Conservation (phyloP, 2,329 filamentous ascomycete genomes). For the Aspergillus texensis region DNA sequence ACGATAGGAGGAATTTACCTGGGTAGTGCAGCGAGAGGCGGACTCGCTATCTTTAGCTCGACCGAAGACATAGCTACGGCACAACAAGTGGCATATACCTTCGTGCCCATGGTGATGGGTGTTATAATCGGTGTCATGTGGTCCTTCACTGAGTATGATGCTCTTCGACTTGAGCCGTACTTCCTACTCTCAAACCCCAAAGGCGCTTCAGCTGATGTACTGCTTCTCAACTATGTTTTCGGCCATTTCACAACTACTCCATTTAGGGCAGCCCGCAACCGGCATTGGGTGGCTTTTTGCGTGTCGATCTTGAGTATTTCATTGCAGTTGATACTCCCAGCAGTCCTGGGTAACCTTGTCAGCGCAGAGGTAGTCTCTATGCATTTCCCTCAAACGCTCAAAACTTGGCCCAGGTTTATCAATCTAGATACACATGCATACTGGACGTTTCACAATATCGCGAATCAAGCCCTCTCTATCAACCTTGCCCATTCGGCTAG, state of each 20-base stretch:
- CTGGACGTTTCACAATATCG: not conserved
- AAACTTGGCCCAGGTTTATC: slow-evolving; percentile 9
- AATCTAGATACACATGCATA: slow-evolving; percentile 2
- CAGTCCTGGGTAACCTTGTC: slow-evolving; percentile 6
- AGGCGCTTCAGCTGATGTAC: slow-evolving; percentile 8
- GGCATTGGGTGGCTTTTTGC: slow-evolving; percentile 10
- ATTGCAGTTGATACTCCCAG: slow-evolving; percentile 8
- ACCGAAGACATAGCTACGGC: slow-evolving; percentile 5
- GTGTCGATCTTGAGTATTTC: slow-evolving; percentile 11
- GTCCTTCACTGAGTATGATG: slow-evolving; percentile 12
- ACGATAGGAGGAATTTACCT: slow-evolving; percentile 5
- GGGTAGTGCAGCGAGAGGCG: slow-evolving; percentile 7
- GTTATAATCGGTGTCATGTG: slow-evolving; percentile 9
- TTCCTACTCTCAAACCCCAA: slow-evolving; percentile 10
- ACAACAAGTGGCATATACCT: slow-evolving; percentile 9
- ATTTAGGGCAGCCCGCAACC: slow-evolving; percentile 7
- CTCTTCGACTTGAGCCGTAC: slow-evolving; percentile 13
- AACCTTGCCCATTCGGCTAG: not conserved
- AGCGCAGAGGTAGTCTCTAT: slow-evolving; percentile 9
- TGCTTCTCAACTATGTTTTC: slow-evolving; percentile 13
- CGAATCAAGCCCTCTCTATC: not conserved
- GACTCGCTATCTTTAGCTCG: slow-evolving; percentile 6
- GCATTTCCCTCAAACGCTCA: slow-evolving; percentile 1
- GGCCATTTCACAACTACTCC: slow-evolving; percentile 12
- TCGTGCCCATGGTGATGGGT: slow-evolving; percentile 7